These are phyloP conservation scores for Phyllosticta paracitricarpa DNA, from an alignment of 2,329 filamentous ascomycete species.

Conservation along the genomic window DNA sequence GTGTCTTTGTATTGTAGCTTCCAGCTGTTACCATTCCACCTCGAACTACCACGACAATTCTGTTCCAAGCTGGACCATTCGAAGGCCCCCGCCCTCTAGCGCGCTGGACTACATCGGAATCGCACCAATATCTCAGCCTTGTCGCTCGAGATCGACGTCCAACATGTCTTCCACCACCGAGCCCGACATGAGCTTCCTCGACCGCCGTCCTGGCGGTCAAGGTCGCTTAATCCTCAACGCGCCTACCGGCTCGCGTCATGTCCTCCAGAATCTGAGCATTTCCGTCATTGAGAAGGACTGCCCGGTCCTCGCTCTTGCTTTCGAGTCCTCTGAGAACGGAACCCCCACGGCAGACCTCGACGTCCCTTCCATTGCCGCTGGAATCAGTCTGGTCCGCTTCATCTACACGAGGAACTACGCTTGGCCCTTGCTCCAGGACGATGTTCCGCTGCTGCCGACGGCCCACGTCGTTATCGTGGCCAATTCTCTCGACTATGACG, in stretches of 20 bases:
- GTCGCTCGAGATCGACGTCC: no score
- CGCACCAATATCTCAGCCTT: no score
- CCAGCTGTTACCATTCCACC: no score
- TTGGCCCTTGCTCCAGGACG: not conserved
- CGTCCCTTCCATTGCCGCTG: conserved; percentile 22
- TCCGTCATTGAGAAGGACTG: conserved; percentile 25
- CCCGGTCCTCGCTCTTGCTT: conserved; percentile 30
- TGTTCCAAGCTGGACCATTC: no score
- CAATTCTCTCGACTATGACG: conserved; percentile 29
- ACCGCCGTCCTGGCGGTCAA: conserved; percentile 11
- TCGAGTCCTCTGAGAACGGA: conserved; percentile 26
- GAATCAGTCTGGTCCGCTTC: conserved; percentile 31
- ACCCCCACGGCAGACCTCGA: conserved; percentile 28
- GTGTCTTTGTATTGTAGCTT: no score
- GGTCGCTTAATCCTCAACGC: conserved; percentile 24
- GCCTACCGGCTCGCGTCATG: conserved; percentile 16
- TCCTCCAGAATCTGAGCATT: conserved; percentile 24
- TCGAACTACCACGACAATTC: no score
- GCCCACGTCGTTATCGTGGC: conserved; percentile 32
- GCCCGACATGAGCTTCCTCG: conserved; percentile 12
- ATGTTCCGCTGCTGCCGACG: conserved; percentile 27
- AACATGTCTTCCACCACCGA: no score
- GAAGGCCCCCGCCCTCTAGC: no score
- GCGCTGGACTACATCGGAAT: no score
- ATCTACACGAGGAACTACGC: conserved; percentile 32